A percentile compares a stretch with the other conserved stretches of the same genome.
These are phyloP conservation scores for Eucalyptus pumila DNA, from an alignment of 345 rosid species.

Conservation along the genomic window DNA sequence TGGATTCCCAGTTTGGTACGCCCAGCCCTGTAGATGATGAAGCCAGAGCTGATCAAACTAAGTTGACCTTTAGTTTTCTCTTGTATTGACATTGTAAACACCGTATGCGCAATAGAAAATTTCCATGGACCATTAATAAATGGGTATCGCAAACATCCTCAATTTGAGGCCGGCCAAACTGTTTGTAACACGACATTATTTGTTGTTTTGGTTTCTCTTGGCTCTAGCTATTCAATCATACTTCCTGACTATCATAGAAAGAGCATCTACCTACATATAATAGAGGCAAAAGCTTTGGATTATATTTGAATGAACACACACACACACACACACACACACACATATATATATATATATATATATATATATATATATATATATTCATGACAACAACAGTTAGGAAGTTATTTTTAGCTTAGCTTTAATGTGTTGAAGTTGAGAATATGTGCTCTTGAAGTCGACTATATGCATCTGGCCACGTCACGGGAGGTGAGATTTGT, in stretches of 20 bases:
- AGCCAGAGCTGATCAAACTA: background rate
- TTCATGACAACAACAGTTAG: background rate
- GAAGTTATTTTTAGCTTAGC: background rate
- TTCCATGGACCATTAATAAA: background rate
- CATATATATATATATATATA: background rate
- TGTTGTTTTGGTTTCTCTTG: background rate
- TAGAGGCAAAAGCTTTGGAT: background rate
- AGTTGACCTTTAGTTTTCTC: background rate
- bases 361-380: background rate
- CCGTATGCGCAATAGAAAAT: background rate
- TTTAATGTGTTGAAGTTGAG: background rate
- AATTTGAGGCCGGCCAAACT: background rate
- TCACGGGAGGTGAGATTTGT: background rate
- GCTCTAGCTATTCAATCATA: background rate
- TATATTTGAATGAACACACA: background rate
- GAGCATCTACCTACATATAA: background rate
- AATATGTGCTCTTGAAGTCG: background rate
- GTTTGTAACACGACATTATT: background rate
- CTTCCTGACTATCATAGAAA: background rate
- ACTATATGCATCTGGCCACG: background rate
- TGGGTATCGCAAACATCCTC: background rate
- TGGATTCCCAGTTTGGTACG: constrained; percentile 33
- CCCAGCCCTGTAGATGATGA: background rate
- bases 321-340: background rate
- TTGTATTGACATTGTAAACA: background rate